Conservation (phyloP, 768 basidiomycete genomes). For the Lentinula boryana region DNA sequence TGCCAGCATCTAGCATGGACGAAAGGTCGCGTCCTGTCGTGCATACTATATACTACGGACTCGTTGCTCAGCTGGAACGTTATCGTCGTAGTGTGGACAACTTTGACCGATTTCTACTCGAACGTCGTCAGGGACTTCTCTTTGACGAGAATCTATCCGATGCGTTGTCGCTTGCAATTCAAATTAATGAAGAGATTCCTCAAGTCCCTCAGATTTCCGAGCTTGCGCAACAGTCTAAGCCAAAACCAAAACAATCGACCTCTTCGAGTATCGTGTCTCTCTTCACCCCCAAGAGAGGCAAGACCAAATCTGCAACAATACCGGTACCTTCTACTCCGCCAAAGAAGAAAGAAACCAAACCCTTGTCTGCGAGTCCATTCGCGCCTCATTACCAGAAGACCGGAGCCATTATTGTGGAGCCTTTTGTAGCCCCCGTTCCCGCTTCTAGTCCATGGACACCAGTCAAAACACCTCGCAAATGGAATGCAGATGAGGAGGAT, state of each 20-base stretch:
- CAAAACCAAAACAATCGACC: slow-evolving; percentile 48
- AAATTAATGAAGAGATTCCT: slow-evolving; percentile 46
- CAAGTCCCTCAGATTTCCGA: slow-evolving; percentile 20
- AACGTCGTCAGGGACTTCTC: slow-evolving; percentile 82
- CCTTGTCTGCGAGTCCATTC: slow-evolving; percentile 68
- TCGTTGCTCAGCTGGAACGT: slow-evolving; percentile 75
- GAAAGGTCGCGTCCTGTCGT: slow-evolving; percentile 73
- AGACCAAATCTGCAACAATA: slow-evolving; percentile 23
- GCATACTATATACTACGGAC: slow-evolving; percentile 73
- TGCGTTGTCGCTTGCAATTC: slow-evolving; percentile 70
- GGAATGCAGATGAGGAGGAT: slow-evolving; percentile 63
- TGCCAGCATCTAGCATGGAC: slow-evolving; percentile 66
- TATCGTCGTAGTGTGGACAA: slow-evolving; percentile 70
- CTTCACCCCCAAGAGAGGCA: slow-evolving; percentile 71
- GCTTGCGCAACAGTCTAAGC: slow-evolving; percentile 29
- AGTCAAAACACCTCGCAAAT: slow-evolving; percentile 35
- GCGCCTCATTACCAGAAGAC: slow-evolving; percentile 82
- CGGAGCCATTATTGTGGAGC: slow-evolving; percentile 60
- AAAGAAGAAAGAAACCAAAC: slow-evolving; percentile 31
- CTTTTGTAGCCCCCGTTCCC: slow-evolving; percentile 58
- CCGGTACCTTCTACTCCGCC: slow-evolving; percentile 41
- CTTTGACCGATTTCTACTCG: slow-evolving; percentile 80
- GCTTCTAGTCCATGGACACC: slow-evolving; percentile 62
- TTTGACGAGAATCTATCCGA: slow-evolving; percentile 92
- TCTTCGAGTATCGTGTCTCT: slow-evolving; percentile 68